Conservation (phyloP, 73 alveolate species). For the Symbiodinium pilosum region DNA sequence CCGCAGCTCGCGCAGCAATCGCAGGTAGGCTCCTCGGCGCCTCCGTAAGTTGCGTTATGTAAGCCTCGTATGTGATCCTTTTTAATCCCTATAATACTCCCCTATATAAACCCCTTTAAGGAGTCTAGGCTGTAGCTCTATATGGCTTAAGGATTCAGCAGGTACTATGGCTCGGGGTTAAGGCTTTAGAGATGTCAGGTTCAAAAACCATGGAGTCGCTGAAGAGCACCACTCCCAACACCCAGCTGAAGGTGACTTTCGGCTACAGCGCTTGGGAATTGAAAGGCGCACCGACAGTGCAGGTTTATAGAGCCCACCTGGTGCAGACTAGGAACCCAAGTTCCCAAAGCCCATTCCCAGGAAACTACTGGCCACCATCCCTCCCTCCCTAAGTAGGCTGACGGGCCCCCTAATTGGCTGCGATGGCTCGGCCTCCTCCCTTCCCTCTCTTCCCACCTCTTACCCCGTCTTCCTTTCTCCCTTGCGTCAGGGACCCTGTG, state of each 20-base stretch:
- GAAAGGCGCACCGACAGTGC: too few relatives aligned
- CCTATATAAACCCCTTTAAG: background rate
- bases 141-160: background rate
- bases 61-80: background rate
- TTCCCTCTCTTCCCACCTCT: too few relatives aligned
- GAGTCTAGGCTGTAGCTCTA: background rate
- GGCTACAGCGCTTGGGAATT: background rate
- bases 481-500: too few relatives aligned
- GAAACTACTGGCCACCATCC: too few relatives aligned
- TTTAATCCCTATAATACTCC: background rate
- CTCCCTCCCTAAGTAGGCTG: too few relatives aligned
- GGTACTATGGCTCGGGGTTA: background rate
- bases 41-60: background rate
- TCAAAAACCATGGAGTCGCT: too few relatives aligned
- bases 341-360: background rate
- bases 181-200: background rate
- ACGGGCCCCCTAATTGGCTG: too few relatives aligned
- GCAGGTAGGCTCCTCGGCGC: slow-evolving; percentile 6
- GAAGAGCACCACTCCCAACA: too few relatives aligned
- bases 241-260: background rate
- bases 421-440: too few relatives aligned
- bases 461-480: too few relatives aligned
- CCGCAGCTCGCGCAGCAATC: slow-evolving; percentile 66
- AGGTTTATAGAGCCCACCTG: too few relatives aligned
- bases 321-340: background rate